Conservation (phyloP, 164 flowering plant genomes). For the Santalum album region DNA sequence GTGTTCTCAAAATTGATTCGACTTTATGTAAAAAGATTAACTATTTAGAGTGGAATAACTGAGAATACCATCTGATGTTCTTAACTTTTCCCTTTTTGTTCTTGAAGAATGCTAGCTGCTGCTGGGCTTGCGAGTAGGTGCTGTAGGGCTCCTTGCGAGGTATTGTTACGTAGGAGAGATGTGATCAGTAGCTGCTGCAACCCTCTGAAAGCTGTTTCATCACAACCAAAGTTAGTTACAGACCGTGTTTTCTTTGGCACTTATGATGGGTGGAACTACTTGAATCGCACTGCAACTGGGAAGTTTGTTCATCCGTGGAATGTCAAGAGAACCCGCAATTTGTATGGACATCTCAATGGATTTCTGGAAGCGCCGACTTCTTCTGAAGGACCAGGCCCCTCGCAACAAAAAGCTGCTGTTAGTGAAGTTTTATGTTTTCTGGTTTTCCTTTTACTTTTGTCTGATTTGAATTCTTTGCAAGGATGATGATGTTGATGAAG, state of each 20-base stretch:
- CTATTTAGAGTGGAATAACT: no score
- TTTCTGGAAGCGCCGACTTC: conserved; percentile 25
- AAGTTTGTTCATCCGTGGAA: background rate
- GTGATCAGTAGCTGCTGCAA: background rate
- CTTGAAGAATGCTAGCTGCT: conserved; percentile 3
- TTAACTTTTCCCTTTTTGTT: no score
- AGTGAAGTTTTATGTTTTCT: background rate
- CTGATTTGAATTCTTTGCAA: background rate
- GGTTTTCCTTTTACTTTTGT: no score
- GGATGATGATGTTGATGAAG: background rate
- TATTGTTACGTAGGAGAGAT: background rate
- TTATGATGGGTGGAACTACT: background rate
- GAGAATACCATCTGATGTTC: no score
- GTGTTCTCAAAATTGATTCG: no score
- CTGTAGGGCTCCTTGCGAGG: background rate
- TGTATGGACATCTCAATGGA: conserved; percentile 14
- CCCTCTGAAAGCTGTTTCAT: background rate
- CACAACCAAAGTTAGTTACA: background rate
- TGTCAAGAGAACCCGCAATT: conserved; percentile 3
- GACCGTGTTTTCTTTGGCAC: background rate
- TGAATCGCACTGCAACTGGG: background rate
- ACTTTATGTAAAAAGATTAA: no score
- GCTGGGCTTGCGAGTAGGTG: background rate
- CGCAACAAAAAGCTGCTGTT: conserved; percentile 12
- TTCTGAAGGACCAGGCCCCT: background rate